Conservation (phyloP, 768 basidiomycete genomes). For the Dictyophora rubrovolvata region DNA sequence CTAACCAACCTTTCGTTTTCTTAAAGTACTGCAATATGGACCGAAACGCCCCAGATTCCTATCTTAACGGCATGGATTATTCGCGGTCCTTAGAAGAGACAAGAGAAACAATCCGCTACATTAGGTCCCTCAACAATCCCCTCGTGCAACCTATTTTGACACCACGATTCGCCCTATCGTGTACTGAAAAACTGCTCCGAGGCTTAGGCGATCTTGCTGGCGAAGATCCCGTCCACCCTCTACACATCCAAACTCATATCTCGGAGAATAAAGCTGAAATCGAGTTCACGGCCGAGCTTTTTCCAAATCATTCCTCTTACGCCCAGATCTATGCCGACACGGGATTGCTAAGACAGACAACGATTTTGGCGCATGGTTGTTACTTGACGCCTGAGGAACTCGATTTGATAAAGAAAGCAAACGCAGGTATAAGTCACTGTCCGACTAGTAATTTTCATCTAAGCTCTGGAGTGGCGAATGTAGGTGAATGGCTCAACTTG, state of each 20-base stretch:
- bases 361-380: constrained; percentile 82
- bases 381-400: constrained; percentile 69
- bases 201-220: constrained; percentile 53
- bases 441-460: constrained; percentile 92
- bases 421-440: constrained; percentile 83
- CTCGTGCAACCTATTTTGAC: constrained; percentile 87
- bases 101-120: constrained; percentile 52
- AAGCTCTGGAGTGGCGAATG: constrained; percentile 71
- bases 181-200: constrained; percentile 57
- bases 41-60: constrained; percentile 54
- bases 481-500: constrained; percentile 69
- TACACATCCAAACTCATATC: constrained; percentile 89
- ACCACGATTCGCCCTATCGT: constrained; percentile 93
- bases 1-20: not conserved
- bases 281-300: constrained; percentile 50
- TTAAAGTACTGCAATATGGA: constrained; percentile 86
- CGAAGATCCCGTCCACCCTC: constrained; percentile 31
- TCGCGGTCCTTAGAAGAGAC: constrained; percentile 55
- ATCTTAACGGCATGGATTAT: constrained; percentile 40
- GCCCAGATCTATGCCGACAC: constrained; percentile 73
- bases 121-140: constrained; percentile 44
- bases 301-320: constrained; percentile 57
- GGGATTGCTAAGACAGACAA: constrained; percentile 66
- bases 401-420: constrained; percentile 49
- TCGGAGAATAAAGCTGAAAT: constrained; percentile 77